Evolutionary conservation across 257 asterid species (phyloP).

Genomic region (Osmanthus fragrans): DNA sequence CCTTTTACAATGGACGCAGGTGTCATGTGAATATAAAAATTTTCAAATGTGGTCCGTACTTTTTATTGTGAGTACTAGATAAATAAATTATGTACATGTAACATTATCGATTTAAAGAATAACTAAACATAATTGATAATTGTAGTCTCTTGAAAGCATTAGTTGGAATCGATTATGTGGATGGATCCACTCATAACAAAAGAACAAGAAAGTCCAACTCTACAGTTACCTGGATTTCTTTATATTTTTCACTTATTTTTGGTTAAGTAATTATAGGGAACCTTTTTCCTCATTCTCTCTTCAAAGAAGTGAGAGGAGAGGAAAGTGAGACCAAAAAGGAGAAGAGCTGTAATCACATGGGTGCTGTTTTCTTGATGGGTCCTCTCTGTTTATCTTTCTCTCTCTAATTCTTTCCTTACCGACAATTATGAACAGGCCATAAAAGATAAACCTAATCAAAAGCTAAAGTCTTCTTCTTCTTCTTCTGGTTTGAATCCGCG

Average conservation of each 20-base stretch:
- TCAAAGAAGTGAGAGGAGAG: background rate
- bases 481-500: conserved; percentile 23
- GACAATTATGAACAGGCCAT: conserved; percentile 57
- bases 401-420: conserved; percentile 42
- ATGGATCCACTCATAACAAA: background rate
- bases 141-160: background rate
- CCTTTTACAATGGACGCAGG: too few species aligned
- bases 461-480: conserved; percentile 21
- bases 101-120: background rate
- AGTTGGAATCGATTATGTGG: background rate
- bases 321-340: conserved; percentile 24
- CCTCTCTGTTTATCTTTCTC: conserved; percentile 36
- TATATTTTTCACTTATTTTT: background rate
- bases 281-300: background rate
- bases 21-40: too few species aligned
- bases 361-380: conserved; percentile 63
- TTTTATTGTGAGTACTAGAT: too few species aligned
- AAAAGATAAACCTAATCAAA: conserved; percentile 24
- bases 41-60: too few species aligned
- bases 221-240: background rate
- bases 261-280: conserved; percentile 13
- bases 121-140: background rate
- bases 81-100: too few species aligned
- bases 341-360: conserved; percentile 77
- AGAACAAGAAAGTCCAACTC: conserved; percentile 3